Percentiles rank a stretch among this genome's conserved stretches.
These are phyloP conservation scores for Collybia mongolica DNA, from an alignment of 768 basidiomycete species.

Conservation along the genomic window DNA sequence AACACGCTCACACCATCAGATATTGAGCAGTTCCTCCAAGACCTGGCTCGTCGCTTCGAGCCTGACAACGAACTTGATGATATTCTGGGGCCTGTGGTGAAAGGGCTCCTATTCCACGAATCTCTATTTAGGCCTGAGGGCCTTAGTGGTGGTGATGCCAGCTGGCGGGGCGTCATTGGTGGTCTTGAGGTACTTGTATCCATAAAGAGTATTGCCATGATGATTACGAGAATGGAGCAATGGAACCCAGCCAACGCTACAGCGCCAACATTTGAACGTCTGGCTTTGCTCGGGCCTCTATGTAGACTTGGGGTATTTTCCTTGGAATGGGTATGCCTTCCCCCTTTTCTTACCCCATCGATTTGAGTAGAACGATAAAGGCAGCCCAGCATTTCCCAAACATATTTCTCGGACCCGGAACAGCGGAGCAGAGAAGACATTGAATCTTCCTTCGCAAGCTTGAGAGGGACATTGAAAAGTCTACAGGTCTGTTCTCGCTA, in stretches of 20 bases:
- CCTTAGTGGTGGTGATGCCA: slow-evolving; percentile 66
- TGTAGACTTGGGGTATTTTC: slow-evolving; percentile 83
- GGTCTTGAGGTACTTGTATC: slow-evolving; percentile 80
- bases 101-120: slow-evolving; percentile 58
- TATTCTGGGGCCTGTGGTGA: slow-evolving; percentile 76
- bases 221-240: slow-evolving; percentile 73
- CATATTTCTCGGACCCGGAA: slow-evolving; percentile 87
- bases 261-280: slow-evolving; percentile 59
- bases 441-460: slow-evolving; percentile 79
- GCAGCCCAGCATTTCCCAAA: slow-evolving; percentile 72
- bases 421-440: slow-evolving; percentile 72
- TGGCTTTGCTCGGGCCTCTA: slow-evolving; percentile 80
- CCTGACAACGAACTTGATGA: slow-evolving; percentile 75
- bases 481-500: slow-evolving; percentile 56
- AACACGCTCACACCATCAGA: slow-evolving; percentile 63
- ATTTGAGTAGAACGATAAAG: slow-evolving; percentile 10
- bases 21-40: slow-evolving; percentile 78
- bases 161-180: slow-evolving; percentile 84
- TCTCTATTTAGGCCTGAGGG: slow-evolving; percentile 68
- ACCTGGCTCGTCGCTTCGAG: slow-evolving; percentile 79
- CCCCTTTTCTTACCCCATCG: not conserved
- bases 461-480: slow-evolving; percentile 83
- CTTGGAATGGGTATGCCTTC: slow-evolving; percentile 76
- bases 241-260: slow-evolving; percentile 68
- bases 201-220: slow-evolving; percentile 78